These are phyloP conservation scores for Domatiomyces globalis DNA, from an alignment of 2,329 filamentous ascomycete species.

Conservation along the genomic window DNA sequence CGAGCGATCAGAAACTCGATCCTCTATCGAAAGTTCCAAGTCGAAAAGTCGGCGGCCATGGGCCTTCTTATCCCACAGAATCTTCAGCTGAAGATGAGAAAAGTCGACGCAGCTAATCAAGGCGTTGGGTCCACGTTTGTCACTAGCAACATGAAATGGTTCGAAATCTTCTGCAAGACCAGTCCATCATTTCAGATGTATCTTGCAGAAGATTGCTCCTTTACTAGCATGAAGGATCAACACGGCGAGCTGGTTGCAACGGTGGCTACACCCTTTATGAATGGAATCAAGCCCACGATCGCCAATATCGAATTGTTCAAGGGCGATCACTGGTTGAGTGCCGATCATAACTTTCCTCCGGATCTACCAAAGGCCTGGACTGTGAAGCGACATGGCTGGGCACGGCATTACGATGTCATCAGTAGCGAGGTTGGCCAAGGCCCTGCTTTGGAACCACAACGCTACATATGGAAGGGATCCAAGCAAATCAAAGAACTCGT, in stretches of 20 bases:
- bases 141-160: constrained; percentile 1
- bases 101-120: constrained; percentile 2
- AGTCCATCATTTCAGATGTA: neutral
- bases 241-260: neutral
- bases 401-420: neutral
- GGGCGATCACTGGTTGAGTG: neutral
- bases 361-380: neutral
- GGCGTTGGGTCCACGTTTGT: neutral
- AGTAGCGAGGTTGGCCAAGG: neutral
- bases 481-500: neutral
- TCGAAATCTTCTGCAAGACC: neutral
- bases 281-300: neutral
- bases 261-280: neutral
- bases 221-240: neutral
- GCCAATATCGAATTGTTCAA: neutral
- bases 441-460: neutral
- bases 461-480: neutral
- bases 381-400: neutral
- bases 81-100: constrained; percentile 7
- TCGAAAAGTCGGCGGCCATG: constrained; percentile 14
- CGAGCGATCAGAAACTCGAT: too few species aligned
- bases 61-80: constrained; percentile 15
- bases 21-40: constrained; percentile 7
- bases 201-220: neutral
- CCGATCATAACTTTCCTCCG: neutral